Conservation (phyloP, 2,329 filamentous ascomycete species). For the Colletotrichum orbiculare region DNA sequence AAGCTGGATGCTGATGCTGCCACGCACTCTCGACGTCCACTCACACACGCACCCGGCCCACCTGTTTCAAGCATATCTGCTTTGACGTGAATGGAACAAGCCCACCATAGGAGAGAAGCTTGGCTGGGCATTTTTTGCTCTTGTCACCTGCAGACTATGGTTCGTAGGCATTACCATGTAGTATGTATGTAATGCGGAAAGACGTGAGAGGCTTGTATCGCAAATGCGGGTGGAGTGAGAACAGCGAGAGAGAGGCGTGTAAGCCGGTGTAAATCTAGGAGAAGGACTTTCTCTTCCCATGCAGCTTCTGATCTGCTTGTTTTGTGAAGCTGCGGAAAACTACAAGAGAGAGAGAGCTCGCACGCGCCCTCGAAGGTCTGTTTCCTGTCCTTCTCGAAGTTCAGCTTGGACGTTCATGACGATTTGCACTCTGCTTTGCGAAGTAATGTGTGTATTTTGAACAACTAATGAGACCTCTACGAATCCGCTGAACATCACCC, state of each 20-base stretch:
- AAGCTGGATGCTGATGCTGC: slow-evolving; percentile 29
- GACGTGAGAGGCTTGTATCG: slow-evolving; percentile 9
- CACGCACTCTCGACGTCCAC: slow-evolving; percentile 22
- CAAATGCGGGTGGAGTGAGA: slow-evolving; percentile 22
- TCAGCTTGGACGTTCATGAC: slow-evolving; percentile 26
- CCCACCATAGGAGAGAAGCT: neutral
- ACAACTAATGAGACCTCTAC: slow-evolving; percentile 19
- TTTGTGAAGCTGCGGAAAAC: neutral
- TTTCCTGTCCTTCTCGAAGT: slow-evolving; percentile 24
- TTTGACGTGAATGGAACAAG: slow-evolving; percentile 34
- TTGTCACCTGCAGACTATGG: neutral
- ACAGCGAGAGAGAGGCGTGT: neutral
- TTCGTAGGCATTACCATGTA: slow-evolving; percentile 12
- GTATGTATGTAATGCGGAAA: neutral
- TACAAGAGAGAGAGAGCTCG: slow-evolving; percentile 30
- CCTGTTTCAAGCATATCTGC: slow-evolving; percentile 36
- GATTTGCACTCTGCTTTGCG: slow-evolving; percentile 17
- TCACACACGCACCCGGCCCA: slow-evolving; percentile 20
- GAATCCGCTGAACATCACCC: too few species aligned
- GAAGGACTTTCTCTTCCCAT: neutral
- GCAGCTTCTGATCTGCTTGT: neutral
- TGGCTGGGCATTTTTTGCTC: too few species aligned
- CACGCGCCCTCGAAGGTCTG: slow-evolving; percentile 21
- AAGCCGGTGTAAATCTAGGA: neutral
- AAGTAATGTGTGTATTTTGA: slow-evolving; percentile 30